Base-by-base conservation (phyloP, 352 stramenopile species). In the Phytophthora pseudosyringae region DNA sequence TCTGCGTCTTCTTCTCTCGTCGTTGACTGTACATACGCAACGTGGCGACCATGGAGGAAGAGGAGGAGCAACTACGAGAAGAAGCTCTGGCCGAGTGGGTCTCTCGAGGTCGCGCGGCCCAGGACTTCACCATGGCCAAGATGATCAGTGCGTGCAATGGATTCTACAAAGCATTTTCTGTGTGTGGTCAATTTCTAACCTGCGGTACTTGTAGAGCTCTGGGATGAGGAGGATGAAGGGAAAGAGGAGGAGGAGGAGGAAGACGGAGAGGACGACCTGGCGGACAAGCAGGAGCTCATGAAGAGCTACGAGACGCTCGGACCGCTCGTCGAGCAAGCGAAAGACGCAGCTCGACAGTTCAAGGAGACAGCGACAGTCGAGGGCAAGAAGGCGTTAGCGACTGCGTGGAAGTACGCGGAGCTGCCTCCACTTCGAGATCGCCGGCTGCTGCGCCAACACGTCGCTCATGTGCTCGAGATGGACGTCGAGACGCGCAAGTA, bases 1-100 rank as follows among this genome's bases (percentile, higher is more conserved):
- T 45, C 1, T 39, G 38, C 13, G 4, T 16, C 11, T 32, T 36
- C 26, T 11, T 39, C 31, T 13, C 10, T 40, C 5, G 12, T 45
- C 39, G 46, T n/a, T 44, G 11, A 13, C n/a, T 64, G 56, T 51
- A 46, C 29, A 52, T 50, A 39, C 39, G 5, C 48, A 4, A 15
- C 11, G 11, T n/a, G 2, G 16, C 40, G 3, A 48, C 4, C 36
- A 70, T 70, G 64, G 21, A 67, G 16, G 52, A 74, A 26, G 67
- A 76, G 9, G 76, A 84, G 49, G 54, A 76, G n/a, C 63, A 89
- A 64, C 64, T 94, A 6, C 71, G 85, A 48, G 78, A 92, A 59
- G 86, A 94, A 47, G 86, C 86, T 4, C 64, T 91, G 52, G 78
- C 75, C 13, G 86, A 94, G 58, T 94, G 86, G 86, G 73, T 94